These are phyloP conservation scores for Ceratocystis cubensis DNA, from an alignment of 2,329 filamentous ascomycete species.

Conservation along the genomic window DNA sequence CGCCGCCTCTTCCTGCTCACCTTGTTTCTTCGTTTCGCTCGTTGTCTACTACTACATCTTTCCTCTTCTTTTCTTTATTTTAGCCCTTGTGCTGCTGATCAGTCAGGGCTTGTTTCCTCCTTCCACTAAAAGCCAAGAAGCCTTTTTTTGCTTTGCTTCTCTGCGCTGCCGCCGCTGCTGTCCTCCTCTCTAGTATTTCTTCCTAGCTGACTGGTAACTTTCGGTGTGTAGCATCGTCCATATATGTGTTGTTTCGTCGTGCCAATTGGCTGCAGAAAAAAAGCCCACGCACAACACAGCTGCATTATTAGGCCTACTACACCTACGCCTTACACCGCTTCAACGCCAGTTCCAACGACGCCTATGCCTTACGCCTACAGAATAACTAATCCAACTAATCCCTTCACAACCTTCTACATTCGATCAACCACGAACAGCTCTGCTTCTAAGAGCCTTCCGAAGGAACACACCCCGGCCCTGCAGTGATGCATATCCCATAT, in stretches of 20 bases:
- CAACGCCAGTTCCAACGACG: not conserved
- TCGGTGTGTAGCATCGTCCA: not conserved
- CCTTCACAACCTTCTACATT: conserved; percentile 4
- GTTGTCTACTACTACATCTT: not conserved
- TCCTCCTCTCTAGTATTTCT: not conserved
- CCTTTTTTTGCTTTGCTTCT: not conserved
- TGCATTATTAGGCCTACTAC: not conserved
- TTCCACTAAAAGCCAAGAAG: not conserved
- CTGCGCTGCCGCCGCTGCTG: not conserved
- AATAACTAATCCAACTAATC: conserved; percentile 6
- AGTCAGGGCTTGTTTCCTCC: not conserved
- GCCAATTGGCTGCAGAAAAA: not conserved
- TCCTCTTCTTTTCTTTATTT: not conserved
- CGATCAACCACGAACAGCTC: not conserved
- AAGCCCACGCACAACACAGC: not conserved
- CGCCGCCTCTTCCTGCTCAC: not conserved
- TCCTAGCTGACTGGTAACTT: not conserved
- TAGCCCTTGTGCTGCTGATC: conserved; percentile 3
- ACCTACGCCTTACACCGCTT: not conserved
- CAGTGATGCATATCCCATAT: conserved; percentile 16
- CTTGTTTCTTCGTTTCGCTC: not conserved
- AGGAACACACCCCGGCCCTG: conserved; percentile 4
- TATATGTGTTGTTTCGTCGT: not conserved
- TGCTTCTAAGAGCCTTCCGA: not conserved
- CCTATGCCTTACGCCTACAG: not conserved